These are phyloP conservation scores for Diplodia corticola DNA, from an alignment of 2,329 filamentous ascomycete species.

Conservation along the genomic window DNA sequence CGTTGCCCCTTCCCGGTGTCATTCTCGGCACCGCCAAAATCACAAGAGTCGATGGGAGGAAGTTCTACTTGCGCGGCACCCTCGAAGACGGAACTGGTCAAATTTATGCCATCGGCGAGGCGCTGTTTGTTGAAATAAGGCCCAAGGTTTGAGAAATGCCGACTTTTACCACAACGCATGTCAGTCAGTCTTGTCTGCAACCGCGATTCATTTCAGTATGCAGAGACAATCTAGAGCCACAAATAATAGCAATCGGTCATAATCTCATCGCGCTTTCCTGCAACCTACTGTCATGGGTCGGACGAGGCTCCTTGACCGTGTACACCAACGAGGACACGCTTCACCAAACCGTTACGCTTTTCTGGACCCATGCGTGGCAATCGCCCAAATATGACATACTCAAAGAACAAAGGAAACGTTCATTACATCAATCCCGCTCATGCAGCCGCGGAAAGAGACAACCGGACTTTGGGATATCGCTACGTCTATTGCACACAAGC, in stretches of 20 bases:
- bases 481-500: neutral
- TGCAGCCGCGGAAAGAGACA: neutral
- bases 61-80: slow-evolving; percentile 52
- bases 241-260: neutral
- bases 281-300: neutral
- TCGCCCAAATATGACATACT: neutral
- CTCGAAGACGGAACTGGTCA: slow-evolving; percentile 53
- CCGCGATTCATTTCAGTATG: neutral
- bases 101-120: slow-evolving; percentile 54
- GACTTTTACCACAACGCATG: neutral
- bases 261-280: neutral
- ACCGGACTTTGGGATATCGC: slow-evolving; percentile 3
- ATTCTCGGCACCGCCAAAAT: slow-evolving; percentile 51
- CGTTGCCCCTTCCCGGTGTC: slow-evolving; percentile 52
- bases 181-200: neutral
- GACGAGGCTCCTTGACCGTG: neutral
- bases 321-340: too few species aligned
- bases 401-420: neutral
- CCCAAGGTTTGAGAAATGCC: neutral
- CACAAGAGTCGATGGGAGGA: slow-evolving; percentile 54
- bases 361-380: neutral
- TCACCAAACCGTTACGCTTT: neutral
- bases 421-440: neutral
- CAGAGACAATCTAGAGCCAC: neutral
- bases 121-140: slow-evolving; percentile 48